phyloP scores from a whole-genome alignment of 2,329 filamentous ascomycete species.

The Neocucurbitaria cava region DNA sequence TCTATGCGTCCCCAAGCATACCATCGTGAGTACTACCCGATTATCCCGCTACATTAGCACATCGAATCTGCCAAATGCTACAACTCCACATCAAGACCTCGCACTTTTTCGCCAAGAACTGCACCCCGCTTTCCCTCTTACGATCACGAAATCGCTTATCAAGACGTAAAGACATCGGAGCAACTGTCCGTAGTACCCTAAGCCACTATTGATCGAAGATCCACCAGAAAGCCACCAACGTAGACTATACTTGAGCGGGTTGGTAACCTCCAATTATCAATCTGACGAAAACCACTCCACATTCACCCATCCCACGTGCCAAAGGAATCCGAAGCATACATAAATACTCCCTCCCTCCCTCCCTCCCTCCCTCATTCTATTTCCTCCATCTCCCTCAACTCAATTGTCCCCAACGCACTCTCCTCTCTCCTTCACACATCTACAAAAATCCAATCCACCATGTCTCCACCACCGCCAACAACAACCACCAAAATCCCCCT shows the following conservation, averaged over 20 bases:
- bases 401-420: too few species aligned
- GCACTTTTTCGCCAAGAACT: slow-evolving; percentile 28
- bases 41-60: slow-evolving; percentile 2
- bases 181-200: slow-evolving; percentile 9
- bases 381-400: not conserved
- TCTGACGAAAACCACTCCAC: slow-evolving; percentile 8
- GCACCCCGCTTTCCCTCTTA: slow-evolving; percentile 31
- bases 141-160: slow-evolving; percentile 10
- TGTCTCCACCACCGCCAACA: slow-evolving; percentile 17
- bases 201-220: slow-evolving; percentile 5
- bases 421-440: slow-evolving; percentile 12
- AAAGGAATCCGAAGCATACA: slow-evolving; percentile 5
- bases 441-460: not conserved
- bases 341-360: slow-evolving; percentile 14
- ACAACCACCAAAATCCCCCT: slow-evolving; percentile 33
- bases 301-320: slow-evolving; percentile 8
- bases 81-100: slow-evolving; percentile 1
- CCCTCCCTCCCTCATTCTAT: not conserved
- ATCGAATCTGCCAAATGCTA: slow-evolving; percentile 6
- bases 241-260: slow-evolving; percentile 17
- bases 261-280: slow-evolving; percentile 16
- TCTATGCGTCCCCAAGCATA: not conserved
- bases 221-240: not conserved
- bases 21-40: not conserved
- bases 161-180: slow-evolving; percentile 1